Evolutionary conservation across 1,284 basidiomycete species (phyloP), one percentile per base, ranked within the genome.

Genomic region (Cutaneotrichosporon sp.): DNA sequence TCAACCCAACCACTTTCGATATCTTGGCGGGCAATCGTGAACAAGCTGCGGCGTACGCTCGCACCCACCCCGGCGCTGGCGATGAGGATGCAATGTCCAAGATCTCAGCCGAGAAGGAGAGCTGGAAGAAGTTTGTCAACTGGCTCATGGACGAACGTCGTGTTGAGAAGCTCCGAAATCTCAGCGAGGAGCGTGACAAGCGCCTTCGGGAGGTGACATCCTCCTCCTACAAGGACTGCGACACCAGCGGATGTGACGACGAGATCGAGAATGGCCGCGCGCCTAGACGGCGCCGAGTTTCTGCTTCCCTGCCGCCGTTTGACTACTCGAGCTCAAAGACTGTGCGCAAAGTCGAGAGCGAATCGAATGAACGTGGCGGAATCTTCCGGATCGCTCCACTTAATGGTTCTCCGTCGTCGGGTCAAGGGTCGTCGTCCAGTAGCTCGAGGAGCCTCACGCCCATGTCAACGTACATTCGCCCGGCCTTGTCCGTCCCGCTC

Each of bases 61-160:
- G 77, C 1, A 68, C 72, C 13, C 77, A 77, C 59, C 75, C 76
- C 1, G 73, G 74, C 2, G 75, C 73, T 1, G 67, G 69, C 10
- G 68, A 72, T 10, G 61, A 65, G 7, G 38, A 32, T 2, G 21
- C 38, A 7, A 11, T 61, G n/a, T 59, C 61, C 10, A 56, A 51
- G 31, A 56, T 71, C 36, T 72, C 73, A 52, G 68, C 60, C 6
- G 72, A 76, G 34, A 79, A 77, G 66, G 76, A 75, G 18, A 59
- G 55, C 32, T 79, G 78, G 78, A 76, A 75, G 51, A 69, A 66
- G 58, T 68, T 71, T n/a, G 74, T 77, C 60, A 76, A 75, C 60
- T 79, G 78, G 78, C 72, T 78, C 26, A 76, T 76, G 76, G 72
- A 75, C 57, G 78, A 79, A 55, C 64, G 78, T 13, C 65, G 78